These are phyloP conservation scores for Fomes fomentarius DNA, from an alignment of 1,284 basidiomycete species.

Conservation along the genomic window DNA sequence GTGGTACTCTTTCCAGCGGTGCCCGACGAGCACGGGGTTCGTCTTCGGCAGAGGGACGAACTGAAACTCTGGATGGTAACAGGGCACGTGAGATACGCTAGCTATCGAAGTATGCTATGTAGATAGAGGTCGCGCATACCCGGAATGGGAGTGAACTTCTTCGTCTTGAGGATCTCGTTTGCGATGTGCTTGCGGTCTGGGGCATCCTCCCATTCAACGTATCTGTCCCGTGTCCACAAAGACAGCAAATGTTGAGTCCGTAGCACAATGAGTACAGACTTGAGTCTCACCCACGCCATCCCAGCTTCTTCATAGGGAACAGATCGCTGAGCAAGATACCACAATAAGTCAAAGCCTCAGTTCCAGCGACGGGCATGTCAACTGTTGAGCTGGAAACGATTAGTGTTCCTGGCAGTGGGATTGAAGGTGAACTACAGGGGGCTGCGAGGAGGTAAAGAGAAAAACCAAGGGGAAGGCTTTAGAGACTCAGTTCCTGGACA, in stretches of 20 bases:
- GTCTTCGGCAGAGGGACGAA: conserved; percentile 51
- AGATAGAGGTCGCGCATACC: conserved; percentile 31
- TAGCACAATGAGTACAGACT: not conserved
- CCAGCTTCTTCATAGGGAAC: conserved; percentile 39
- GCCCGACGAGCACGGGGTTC: conserved; percentile 54
- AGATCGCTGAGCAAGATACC: conserved; percentile 28
- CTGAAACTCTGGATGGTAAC: conserved; percentile 51
- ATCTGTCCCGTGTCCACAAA: conserved; percentile 31
- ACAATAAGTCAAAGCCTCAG: conserved; percentile 5
- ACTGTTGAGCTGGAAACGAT: too few relatives aligned
- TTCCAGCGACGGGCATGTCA: not conserved
- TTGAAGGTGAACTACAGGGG: too few relatives aligned
- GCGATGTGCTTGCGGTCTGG: conserved; percentile 48
- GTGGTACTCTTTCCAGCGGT: conserved; percentile 61
- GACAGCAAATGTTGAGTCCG: not conserved
- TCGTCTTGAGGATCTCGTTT: conserved; percentile 41
- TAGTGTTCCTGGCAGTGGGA: too few relatives aligned
- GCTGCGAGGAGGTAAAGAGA: too few relatives aligned
- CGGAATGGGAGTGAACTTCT: conserved; percentile 46
- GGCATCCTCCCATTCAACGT: conserved; percentile 52
- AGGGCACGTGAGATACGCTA: not conserved
- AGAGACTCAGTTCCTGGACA: too few relatives aligned
- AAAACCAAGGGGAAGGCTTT: too few relatives aligned
- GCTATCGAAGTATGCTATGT: too few relatives aligned
- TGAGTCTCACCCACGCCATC: conserved; percentile 38